These are phyloP conservation scores for Aspergillus kassunensis DNA, from an alignment of 495 filamentous ascomycete genomes.

Conservation along the genomic window DNA sequence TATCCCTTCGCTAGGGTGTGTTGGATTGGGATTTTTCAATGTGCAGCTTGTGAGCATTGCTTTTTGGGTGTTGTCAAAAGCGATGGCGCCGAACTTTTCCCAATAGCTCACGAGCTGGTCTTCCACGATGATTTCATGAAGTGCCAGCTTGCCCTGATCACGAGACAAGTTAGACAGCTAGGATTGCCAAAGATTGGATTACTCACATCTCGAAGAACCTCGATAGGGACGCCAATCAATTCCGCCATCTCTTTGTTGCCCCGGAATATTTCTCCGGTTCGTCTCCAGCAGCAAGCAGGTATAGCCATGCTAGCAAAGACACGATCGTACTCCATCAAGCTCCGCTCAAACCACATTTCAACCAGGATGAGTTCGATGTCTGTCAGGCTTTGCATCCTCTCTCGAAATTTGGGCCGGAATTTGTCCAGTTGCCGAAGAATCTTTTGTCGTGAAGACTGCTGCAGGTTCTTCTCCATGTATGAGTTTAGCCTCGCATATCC, in stretches of 20 bases:
- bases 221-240: conserved; percentile 88
- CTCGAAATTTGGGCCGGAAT: conserved; percentile 92
- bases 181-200: no score
- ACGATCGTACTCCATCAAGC: conserved; percentile 93
- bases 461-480: conserved; percentile 88
- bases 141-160: conserved; percentile 79
- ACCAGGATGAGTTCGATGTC: conserved; percentile 90
- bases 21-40: conserved; percentile 78
- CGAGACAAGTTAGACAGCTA: conserved; percentile 3
- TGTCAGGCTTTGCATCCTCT: conserved; percentile 84
- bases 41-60: conserved; percentile 93
- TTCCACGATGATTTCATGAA: conserved; percentile 94
- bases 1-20: conserved; percentile 66
- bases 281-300: conserved; percentile 94
- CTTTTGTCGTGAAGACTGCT: conserved; percentile 71
- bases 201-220: conserved; percentile 84
- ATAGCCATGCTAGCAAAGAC: conserved; percentile 99
- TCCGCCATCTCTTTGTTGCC: conserved; percentile 99
- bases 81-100: conserved; percentile 99
- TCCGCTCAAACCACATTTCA: conserved; percentile 98
- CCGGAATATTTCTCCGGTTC: conserved; percentile 95
- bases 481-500: conserved; percentile 83
- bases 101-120: conserved; percentile 94
- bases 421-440: conserved; percentile 86
- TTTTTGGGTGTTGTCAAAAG: conserved; percentile 94